Evolutionary conservation across 805 yeast species (phyloP), one percentile per base, ranked within the genome.

Genomic region (Isabelozyma pseudorhagii): DNA sequence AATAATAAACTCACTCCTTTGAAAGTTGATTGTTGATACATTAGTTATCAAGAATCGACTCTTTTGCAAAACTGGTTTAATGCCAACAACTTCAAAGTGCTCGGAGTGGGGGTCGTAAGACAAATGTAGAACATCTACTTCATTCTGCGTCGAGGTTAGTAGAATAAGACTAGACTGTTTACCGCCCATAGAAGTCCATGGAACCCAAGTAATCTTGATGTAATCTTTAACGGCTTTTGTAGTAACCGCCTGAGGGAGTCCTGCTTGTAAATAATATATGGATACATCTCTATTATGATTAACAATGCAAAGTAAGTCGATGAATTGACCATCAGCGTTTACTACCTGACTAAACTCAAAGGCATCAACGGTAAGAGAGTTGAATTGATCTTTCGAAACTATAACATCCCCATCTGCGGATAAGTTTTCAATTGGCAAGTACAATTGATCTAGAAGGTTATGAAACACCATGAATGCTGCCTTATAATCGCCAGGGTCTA

Each of bases 391-490:
- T 3, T 59, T 54, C 10, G 56, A 56, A 5, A 66, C 52, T 7
- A 50, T 29, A 13, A 66, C 53, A 25, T 62, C 64, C 2, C 61
- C 58, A 9, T 53, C 58, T 3, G 52, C 54, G 2, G 56, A 54
- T 46, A 56, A 48, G 6, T 53, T 44, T 5, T 48, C 55, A n/a
- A 51, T 50, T 5, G 53, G 48, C 17, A 67, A 48, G 13, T 51
- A 50, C 44, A 65, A 54, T 28, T 66, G 66, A 21, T 51, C 47
- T 10, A 62, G 45, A 18, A 71, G 52, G 3, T 57, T 46, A 10
- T 66, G 61, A 44, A 71, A 69, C 28, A 71, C 55, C 21, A 63
- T 62, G 34, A 59, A 50, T 40, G 54, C 57, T 3, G 68, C 61
- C 11, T 46, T 31, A 45, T 66, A 72, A 39, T 61, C 59, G 38